These are phyloP conservation scores for Astragalus glycyphyllos DNA, from an alignment of 306 rosid genomes.

Conservation along the genomic window DNA sequence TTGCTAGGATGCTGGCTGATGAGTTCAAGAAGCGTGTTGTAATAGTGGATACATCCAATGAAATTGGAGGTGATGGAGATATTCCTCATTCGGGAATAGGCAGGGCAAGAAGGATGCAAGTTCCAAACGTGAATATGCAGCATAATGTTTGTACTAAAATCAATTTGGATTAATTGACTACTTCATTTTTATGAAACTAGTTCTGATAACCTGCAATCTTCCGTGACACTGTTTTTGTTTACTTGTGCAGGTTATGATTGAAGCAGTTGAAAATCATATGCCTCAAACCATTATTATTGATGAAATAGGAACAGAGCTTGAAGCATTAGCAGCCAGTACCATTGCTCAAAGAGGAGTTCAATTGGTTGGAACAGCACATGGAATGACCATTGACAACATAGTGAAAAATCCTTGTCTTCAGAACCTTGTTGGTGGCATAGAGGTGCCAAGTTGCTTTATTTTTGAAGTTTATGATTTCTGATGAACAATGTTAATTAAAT, in stretches of 20 bases:
- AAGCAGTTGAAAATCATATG: constrained; percentile 99
- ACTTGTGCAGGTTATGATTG: constrained; percentile 85
- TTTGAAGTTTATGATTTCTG: constrained; percentile 26
- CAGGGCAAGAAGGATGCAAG: constrained; percentile 98
- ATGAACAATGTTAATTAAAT: constrained; percentile 17
- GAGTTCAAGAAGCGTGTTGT: constrained; percentile 87
- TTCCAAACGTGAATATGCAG: constrained; percentile 94
- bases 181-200: constrained; percentile 23
- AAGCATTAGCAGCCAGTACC: constrained; percentile 99
- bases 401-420: constrained; percentile 91
- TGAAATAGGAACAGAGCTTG: constrained; percentile 98
- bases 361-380: constrained; percentile 97
- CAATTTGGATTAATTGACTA: constrained; percentile 35
- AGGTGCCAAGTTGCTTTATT: constrained; percentile 60
- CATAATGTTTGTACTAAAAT: constrained; percentile 67
- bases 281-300: constrained; percentile 94
- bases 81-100: constrained; percentile 97
- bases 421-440: constrained; percentile 96
- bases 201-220: not conserved
- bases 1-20: constrained; percentile 98
- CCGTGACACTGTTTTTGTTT: constrained; percentile 4
- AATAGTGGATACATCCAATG: constrained; percentile 96
- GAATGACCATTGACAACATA: constrained; percentile 87
- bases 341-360: constrained; percentile 99
- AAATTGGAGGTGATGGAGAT: constrained; percentile 99